Conservation (phyloP, 2,329 filamentous ascomycete species). For the Colletotrichum sp. region DNA sequence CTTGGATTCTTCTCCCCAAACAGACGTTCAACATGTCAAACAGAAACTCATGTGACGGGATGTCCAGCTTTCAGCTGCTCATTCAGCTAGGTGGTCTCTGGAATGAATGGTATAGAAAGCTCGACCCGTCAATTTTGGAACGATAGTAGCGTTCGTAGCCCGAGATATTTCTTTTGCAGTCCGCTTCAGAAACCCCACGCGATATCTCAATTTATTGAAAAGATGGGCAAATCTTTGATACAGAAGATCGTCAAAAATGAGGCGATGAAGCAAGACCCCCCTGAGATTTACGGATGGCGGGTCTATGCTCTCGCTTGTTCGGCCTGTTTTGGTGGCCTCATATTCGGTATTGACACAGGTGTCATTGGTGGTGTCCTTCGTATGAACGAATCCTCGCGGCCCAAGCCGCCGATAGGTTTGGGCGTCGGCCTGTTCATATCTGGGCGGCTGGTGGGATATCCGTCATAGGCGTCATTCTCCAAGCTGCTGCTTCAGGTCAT, state of each 20-base stretch:
- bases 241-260: slow-evolving; percentile 21
- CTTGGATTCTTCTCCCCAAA: background rate
- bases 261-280: slow-evolving; percentile 19
- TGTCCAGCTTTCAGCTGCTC: background rate
- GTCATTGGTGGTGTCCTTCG: slow-evolving; percentile 31
- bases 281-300: slow-evolving; percentile 20
- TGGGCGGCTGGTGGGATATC: slow-evolving; percentile 53
- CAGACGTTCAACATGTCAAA: background rate
- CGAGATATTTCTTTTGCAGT: background rate
- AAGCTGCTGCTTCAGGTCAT: slow-evolving; percentile 41
- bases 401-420: slow-evolving; percentile 59
- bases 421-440: slow-evolving; percentile 55
- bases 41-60: background rate
- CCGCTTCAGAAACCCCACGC: background rate
- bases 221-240: slow-evolving; percentile 8
- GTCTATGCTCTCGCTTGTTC: slow-evolving; percentile 20
- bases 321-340: slow-evolving; percentile 19
- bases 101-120: background rate
- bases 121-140: background rate
- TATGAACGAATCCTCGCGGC: slow-evolving; percentile 45
- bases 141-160: background rate
- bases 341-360: slow-evolving; percentile 29
- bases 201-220: background rate
- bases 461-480: slow-evolving; percentile 47
- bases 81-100: background rate